phyloP scores from a whole-genome alignment of 345 rosid species.

The Moricandia moricandioides region DNA sequence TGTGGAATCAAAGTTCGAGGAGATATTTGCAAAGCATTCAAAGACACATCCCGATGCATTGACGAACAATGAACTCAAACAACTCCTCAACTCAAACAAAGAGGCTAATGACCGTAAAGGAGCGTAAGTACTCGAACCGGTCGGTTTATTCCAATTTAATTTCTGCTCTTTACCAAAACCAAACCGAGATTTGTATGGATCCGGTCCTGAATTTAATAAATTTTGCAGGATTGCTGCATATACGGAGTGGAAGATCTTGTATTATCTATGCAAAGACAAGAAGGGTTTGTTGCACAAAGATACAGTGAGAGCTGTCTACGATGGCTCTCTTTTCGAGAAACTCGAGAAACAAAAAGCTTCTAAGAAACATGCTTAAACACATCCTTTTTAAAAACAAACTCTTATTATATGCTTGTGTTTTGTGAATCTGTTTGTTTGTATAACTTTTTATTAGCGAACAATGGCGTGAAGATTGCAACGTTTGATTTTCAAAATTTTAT shows the following conservation, averaged over 20 bases:
- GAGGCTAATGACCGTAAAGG: slow-evolving; percentile 56
- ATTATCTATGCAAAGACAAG: slow-evolving; percentile 61
- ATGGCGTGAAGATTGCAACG: neutral
- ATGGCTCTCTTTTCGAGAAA: slow-evolving; percentile 68
- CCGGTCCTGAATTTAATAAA: neutral
- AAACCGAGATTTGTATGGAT: neutral
- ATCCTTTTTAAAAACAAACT: neutral
- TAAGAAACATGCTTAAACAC: slow-evolving; percentile 40
- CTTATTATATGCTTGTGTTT: neutral
- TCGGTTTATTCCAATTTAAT: neutral
- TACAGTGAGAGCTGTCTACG: slow-evolving; percentile 60
- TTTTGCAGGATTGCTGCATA: slow-evolving; percentile 52
- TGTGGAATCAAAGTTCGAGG: slow-evolving; percentile 66
- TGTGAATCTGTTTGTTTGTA: neutral
- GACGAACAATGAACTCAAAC: slow-evolving; percentile 47
- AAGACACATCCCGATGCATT: slow-evolving; percentile 43
- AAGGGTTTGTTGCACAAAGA: slow-evolving; percentile 67
- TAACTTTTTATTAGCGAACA: neutral
- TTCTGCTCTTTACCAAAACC: neutral
- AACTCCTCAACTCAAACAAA: slow-evolving; percentile 54
- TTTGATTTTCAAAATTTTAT: neutral
- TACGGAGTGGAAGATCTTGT: slow-evolving; percentile 71
- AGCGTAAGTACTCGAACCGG: slow-evolving; percentile 40
- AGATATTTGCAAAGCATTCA: slow-evolving; percentile 60
- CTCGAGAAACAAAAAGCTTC: slow-evolving; percentile 57